Percentiles rank a stretch among this genome's conserved stretches.
These are phyloP conservation scores for Diaporthe australafricana DNA, from an alignment of 2,329 filamentous ascomycete genomes.

Conservation along the genomic window DNA sequence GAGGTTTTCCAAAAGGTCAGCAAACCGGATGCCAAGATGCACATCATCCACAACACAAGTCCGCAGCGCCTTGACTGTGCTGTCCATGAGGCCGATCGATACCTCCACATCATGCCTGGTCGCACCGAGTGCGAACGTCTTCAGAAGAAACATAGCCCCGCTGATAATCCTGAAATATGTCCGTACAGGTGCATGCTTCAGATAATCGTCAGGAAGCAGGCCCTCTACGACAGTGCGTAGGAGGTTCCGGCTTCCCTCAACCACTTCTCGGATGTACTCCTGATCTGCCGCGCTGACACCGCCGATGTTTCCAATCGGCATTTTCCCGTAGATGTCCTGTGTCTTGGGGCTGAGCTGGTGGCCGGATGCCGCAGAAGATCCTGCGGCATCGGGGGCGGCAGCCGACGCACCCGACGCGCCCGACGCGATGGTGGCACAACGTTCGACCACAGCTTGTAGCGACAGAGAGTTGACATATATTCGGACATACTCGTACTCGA, in stretches of 20 bases:
- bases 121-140: slow-evolving; percentile 85
- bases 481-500: slow-evolving; percentile 95
- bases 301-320: slow-evolving; percentile 72
- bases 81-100: slow-evolving; percentile 80
- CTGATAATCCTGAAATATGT: slow-evolving; percentile 90
- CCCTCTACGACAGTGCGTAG: slow-evolving; percentile 82
- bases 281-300: slow-evolving; percentile 75
- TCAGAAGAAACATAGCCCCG: slow-evolving; percentile 86
- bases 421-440: slow-evolving; percentile 82
- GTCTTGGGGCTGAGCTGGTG: slow-evolving; percentile 70
- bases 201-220: slow-evolving; percentile 77
- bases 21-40: slow-evolving; percentile 85
- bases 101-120: slow-evolving; percentile 82
- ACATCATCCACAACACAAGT: slow-evolving; percentile 88
- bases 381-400: slow-evolving; percentile 48
- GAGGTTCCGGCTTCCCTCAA: slow-evolving; percentile 82
- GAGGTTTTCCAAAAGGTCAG: slow-evolving; percentile 83
- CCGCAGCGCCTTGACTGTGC: slow-evolving; percentile 78
- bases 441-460: slow-evolving; percentile 92
- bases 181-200: slow-evolving; percentile 84
- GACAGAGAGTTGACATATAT: slow-evolving; percentile 96
- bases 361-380: slow-evolving; percentile 42
- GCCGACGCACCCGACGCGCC: slow-evolving; percentile 49
- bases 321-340: slow-evolving; percentile 72
- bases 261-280: slow-evolving; percentile 80